phyloP scores from a whole-genome alignment of 148 eudicot genomes.

The Spergularia bocconei region DNA sequence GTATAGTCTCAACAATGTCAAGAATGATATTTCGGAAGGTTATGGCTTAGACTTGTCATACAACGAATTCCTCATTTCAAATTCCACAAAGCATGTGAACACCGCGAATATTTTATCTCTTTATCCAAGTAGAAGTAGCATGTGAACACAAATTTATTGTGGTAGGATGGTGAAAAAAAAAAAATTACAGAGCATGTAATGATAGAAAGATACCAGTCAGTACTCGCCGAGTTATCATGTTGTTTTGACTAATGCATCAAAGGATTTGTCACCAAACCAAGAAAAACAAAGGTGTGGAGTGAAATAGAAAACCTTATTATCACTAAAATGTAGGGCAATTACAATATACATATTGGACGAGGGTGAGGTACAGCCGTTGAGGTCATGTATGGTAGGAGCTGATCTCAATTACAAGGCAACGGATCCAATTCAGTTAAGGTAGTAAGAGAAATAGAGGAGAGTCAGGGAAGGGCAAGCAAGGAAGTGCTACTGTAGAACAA shows the following conservation, averaged over 20 bases:
- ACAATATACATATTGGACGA: too few species aligned
- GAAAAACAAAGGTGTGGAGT: too few species aligned
- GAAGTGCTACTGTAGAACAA: background rate
- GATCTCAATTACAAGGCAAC: background rate
- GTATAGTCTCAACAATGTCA: conserved; percentile 3
- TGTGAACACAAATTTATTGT: background rate
- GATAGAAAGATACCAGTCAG: background rate
- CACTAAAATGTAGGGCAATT: too few species aligned
- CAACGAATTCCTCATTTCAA: background rate
- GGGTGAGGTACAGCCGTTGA: too few species aligned
- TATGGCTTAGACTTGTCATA: background rate
- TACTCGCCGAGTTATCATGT: too few species aligned
- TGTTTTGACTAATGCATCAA: too few species aligned
- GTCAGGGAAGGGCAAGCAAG: background rate
- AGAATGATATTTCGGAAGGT: background rate
- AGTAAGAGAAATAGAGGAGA: background rate
- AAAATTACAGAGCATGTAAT: background rate
- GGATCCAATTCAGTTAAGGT: background rate
- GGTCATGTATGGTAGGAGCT: background rate
- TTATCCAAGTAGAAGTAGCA: background rate
- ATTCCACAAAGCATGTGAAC: too few species aligned
- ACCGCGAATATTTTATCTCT: too few species aligned
- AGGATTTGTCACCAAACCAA: too few species aligned
- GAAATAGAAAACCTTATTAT: too few species aligned
- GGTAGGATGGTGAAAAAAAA: too few species aligned